phyloP scores from a whole-genome alignment of 139 green algal species.

The Yamagishiella unicocca region DNA sequence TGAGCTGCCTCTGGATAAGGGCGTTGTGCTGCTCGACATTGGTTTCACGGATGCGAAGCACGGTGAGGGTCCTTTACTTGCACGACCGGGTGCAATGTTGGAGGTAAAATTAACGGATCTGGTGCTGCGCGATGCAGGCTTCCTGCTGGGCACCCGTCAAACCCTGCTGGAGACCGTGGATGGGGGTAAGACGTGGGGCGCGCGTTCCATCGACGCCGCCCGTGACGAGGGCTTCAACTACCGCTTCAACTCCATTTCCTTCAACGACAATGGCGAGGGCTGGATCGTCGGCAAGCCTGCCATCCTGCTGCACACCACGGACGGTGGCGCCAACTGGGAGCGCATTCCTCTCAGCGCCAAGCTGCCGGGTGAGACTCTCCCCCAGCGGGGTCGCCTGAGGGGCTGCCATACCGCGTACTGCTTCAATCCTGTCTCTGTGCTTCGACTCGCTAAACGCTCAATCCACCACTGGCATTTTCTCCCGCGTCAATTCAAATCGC shows the following conservation, averaged over 20 bases:
- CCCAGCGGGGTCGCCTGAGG: too few relatives aligned
- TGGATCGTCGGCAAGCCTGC: slow-evolving; percentile 99
- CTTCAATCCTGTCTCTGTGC: too few relatives aligned
- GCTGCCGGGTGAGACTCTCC: slow-evolving; percentile 80
- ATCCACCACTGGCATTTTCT: too few relatives aligned
- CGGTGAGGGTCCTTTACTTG: slow-evolving; percentile 63
- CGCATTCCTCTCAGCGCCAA: slow-evolving; percentile 94
- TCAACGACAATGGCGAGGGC: slow-evolving; percentile 92
- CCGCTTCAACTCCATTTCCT: slow-evolving; percentile 97
- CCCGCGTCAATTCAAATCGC: too few relatives aligned
- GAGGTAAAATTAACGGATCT: neutral
- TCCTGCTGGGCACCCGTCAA: slow-evolving; percentile 96
- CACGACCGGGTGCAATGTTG: neutral
- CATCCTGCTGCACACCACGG: slow-evolving; percentile 97
- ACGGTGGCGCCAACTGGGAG: slow-evolving; percentile 96
- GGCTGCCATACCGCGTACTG: too few relatives aligned
- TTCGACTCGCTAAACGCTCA: too few relatives aligned
- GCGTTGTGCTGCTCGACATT: slow-evolving; percentile 97
- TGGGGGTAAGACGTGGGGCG: slow-evolving; percentile 94
- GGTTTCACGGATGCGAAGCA: slow-evolving; percentile 95
- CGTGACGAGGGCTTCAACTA: slow-evolving; percentile 94
- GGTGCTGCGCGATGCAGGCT: slow-evolving; percentile 70
- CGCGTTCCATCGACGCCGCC: slow-evolving; percentile 76
- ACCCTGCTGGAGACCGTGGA: slow-evolving; percentile 98
- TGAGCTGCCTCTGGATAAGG: slow-evolving; percentile 88